Evolutionary conservation across 768 basidiomycete genomes (phyloP), one percentile per base, ranked within the genome.

Genomic region (Mycena alexandri): DNA sequence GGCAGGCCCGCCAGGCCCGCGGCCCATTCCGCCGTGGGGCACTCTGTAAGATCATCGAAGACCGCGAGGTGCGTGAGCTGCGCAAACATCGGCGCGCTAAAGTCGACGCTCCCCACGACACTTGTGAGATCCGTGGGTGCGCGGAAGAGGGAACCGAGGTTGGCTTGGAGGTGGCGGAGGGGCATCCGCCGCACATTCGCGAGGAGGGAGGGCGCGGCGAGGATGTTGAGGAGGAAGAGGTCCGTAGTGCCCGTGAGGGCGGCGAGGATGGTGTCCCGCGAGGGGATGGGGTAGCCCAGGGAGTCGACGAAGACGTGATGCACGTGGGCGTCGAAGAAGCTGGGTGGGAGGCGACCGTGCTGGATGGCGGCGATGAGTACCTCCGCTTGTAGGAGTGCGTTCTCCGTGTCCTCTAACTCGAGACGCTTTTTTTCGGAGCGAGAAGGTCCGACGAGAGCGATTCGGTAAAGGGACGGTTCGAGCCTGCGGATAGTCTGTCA

Each of bases 151-250:
- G 17, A 19, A 1, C 51, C 33, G 33, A 52, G 51, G 34, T 36
- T 52, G 9, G 51, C 51, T 52, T 34, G 4, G 33, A 52, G 51
- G 51, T 17, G 51, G 33, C 34, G 51, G 17, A 52, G 51, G 11
- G 51, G 51, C 51, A 52, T 36, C 4, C 19, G 16, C 17, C 51
- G 33, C 16, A 52, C 9, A 5, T 19, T 7, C 3, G 29, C 34
- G 19, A 34, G 51, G 17, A 52, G 34, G 16, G 34, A 34, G 11
- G 51, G 34, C 9, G 51, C 51, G 33, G 17, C 51, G 8, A 21
- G 12, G 29, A 52, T 52, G 19, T n/a, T 52, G 51, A 34, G 19
- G 5, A 52, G 17, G 33, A 34, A 12, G 22, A 52, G 7, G 19
- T 34, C 19, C 9, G 19, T 34, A 1, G 19, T 16, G 51, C 51